A percentile compares a stretch with the other conserved stretches of the same genome.
Evolutionary conservation across 2,329 filamentous ascomycete genomes (phyloP).

Genomic region (Penicillium concentricum): DNA sequence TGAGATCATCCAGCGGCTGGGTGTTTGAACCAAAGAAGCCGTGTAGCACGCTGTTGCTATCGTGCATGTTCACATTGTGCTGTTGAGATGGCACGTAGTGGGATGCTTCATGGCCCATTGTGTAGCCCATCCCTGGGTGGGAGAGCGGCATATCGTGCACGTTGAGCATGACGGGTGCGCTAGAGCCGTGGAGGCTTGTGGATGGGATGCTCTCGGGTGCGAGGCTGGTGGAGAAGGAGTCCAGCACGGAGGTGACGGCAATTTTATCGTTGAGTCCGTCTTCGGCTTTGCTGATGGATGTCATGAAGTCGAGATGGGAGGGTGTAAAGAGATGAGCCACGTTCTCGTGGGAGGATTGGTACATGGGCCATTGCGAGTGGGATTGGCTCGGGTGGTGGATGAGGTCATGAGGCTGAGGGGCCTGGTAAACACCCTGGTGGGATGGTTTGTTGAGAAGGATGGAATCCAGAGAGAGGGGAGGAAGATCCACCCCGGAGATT

Average conservation of each 20-base stretch:
- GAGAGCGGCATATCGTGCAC: constrained; percentile 37
- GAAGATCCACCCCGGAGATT: constrained; percentile 33
- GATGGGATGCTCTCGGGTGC: constrained; percentile 34
- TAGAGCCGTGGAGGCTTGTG: constrained; percentile 29
- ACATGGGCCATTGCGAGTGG: constrained; percentile 39
- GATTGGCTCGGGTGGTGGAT: constrained; percentile 30
- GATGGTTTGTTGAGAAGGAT: constrained; percentile 34
- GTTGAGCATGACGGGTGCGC: constrained; percentile 34
- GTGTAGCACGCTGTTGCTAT: constrained; percentile 34
- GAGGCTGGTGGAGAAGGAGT: constrained; percentile 33
- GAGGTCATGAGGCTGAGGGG: constrained; percentile 32
- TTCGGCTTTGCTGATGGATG: constrained; percentile 35
- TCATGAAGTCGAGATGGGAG: constrained; percentile 35
- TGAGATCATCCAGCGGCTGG: constrained; percentile 38
- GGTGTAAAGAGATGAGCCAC: constrained; percentile 36
- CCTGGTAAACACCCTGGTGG: constrained; percentile 32
- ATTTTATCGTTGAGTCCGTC: constrained; percentile 36
- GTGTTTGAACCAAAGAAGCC: constrained; percentile 32
- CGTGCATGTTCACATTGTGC: constrained; percentile 30
- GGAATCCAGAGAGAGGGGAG: constrained; percentile 38
- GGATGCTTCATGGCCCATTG: constrained; percentile 29
- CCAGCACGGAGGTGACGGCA: constrained; percentile 36
- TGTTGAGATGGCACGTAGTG: constrained; percentile 37
- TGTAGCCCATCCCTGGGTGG: constrained; percentile 33
- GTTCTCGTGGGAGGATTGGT: constrained; percentile 35